These are phyloP conservation scores for Aspergillus clavatus DNA, from an alignment of 2,329 filamentous ascomycete genomes.

Conservation along the genomic window DNA sequence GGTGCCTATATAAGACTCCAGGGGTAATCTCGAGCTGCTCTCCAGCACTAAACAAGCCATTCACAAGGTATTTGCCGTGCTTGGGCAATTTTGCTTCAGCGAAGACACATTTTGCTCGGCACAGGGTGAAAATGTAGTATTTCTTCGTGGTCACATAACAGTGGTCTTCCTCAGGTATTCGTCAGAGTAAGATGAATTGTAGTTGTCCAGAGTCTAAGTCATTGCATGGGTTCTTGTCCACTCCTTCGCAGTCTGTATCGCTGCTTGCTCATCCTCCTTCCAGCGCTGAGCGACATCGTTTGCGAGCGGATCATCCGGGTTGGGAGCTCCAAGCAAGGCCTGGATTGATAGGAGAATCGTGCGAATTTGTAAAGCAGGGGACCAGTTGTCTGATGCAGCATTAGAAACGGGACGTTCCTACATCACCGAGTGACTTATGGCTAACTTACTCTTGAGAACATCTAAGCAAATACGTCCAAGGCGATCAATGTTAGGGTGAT, in stretches of 20 bases:
- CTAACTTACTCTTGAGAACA: constrained; percentile 82
- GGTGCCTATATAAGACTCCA: too few species aligned
- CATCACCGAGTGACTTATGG: constrained; percentile 1
- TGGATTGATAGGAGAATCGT: constrained; percentile 99
- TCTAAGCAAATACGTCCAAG: constrained; percentile 95
- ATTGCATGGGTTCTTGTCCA: constrained; percentile 84
- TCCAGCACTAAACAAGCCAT: too few species aligned
- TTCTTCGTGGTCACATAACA: constrained; percentile 32
- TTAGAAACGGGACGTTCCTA: constrained; percentile 11
- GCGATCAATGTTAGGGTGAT: constrained; percentile 98
- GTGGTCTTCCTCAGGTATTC: constrained; percentile 13
- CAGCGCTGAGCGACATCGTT: constrained; percentile 96
- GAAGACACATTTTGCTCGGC: constrained; percentile 2
- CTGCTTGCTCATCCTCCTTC: constrained; percentile 92
- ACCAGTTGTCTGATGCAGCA: constrained; percentile 78
- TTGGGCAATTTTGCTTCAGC: not conserved
- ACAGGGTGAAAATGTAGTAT: constrained; percentile 12
- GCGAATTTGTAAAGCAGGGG: constrained; percentile 91
- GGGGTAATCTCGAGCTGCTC: not conserved
- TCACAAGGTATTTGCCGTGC: too few species aligned
- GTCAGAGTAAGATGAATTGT: constrained; percentile 10
- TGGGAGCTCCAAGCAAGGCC: constrained; percentile 88
- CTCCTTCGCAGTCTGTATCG: constrained; percentile 85
- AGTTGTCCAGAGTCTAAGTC: constrained; percentile 32
- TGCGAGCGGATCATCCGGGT: constrained; percentile 96